phyloP scores from a whole-genome alignment of 2,329 filamentous ascomycete species.

The Scedosporium minutisporum region DNA sequence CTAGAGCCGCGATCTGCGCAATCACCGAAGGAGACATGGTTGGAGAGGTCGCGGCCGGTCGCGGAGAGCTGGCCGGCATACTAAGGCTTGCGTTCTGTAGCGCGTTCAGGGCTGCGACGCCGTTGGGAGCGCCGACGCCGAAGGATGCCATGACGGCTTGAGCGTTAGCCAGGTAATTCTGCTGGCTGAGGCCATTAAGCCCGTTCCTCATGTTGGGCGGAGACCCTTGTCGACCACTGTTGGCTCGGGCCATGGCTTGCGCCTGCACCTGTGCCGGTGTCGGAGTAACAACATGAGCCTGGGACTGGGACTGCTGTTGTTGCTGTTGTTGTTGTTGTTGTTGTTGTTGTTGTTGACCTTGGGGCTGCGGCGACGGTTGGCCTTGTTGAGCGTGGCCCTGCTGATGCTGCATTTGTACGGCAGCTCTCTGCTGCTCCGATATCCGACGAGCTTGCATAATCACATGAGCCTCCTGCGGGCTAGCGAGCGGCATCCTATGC shows the following conservation, averaged over 20 bases:
- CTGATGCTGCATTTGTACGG: constrained; percentile 36
- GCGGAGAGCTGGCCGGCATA: constrained; percentile 28
- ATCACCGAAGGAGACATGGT: constrained; percentile 38
- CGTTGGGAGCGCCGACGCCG: constrained; percentile 26
- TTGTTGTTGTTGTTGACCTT: constrained; percentile 24
- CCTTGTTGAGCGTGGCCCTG: constrained; percentile 13
- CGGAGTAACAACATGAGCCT: constrained; percentile 7
- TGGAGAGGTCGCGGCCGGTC: constrained; percentile 28
- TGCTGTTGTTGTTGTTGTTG: constrained; percentile 26
- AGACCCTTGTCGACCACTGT: constrained; percentile 32
- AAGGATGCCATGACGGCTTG: constrained; percentile 44
- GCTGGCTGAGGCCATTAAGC: constrained; percentile 38
- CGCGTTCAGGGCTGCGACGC: constrained; percentile 15
- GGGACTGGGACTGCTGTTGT: constrained; percentile 17
- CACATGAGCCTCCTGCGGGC: constrained; percentile 40
- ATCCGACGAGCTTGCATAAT: constrained; percentile 58
- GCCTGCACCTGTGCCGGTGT: constrained; percentile 17
- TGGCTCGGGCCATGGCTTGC: constrained; percentile 25
- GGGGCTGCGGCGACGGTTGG: constrained; percentile 15
- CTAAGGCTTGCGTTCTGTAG: constrained; percentile 2
- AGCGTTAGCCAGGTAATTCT: constrained; percentile 41
- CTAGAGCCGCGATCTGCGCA: constrained; percentile 31
- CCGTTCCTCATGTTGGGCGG: constrained; percentile 32
- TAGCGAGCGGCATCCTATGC: constrained; percentile 37
- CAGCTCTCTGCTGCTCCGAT: constrained; percentile 51